Evolutionary conservation across 2,329 filamentous ascomycete species (phyloP).

Genomic region (Phaeosphaeriaceae sp.): DNA sequence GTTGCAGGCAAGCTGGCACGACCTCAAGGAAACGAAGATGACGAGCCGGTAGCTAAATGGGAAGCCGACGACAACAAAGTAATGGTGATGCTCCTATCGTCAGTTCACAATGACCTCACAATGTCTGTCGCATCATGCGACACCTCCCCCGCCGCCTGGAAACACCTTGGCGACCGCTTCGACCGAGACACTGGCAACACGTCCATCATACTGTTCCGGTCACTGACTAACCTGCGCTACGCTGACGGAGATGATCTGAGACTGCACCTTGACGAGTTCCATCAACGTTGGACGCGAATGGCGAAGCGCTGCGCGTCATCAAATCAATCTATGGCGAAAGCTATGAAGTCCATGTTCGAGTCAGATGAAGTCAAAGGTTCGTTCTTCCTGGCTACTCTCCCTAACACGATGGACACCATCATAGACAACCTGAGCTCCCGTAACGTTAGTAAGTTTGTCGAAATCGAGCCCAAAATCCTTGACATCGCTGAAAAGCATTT

Average conservation of each 20-base stretch:
- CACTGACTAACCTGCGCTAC: conserved; percentile 3
- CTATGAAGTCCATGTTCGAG: conserved; percentile 12
- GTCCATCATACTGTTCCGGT: conserved; percentile 2
- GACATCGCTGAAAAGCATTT: conserved; percentile 11
- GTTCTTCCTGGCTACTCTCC: conserved; percentile 17
- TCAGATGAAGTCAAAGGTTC: conserved; percentile 15
- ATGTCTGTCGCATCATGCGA: conserved; percentile 5
- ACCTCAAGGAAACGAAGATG: no score
- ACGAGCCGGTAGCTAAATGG: no score
- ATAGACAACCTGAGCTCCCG: conserved; percentile 10
- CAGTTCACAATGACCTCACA: conserved; percentile 4
- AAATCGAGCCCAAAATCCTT: conserved; percentile 12
- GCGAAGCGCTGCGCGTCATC: conserved; percentile 3
- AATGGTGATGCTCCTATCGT: conserved; percentile 2
- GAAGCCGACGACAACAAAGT: conserved; percentile 4
- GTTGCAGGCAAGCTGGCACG: no score
- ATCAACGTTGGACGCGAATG: conserved; percentile 1
- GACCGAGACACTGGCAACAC: conserved; percentile 4
- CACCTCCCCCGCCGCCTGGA: conserved; percentile 1
- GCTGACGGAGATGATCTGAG: conserved; percentile 1
- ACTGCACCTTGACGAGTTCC: conserved; percentile 8
- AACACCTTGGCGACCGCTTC: conserved; percentile 2
- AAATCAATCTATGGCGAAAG: conserved; percentile 4
- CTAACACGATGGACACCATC: conserved; percentile 12
- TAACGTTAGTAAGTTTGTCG: conserved; percentile 1